Evolutionary conservation across 176 grass and related monocot species (phyloP).

Genomic region (Guadua angustifolia): DNA sequence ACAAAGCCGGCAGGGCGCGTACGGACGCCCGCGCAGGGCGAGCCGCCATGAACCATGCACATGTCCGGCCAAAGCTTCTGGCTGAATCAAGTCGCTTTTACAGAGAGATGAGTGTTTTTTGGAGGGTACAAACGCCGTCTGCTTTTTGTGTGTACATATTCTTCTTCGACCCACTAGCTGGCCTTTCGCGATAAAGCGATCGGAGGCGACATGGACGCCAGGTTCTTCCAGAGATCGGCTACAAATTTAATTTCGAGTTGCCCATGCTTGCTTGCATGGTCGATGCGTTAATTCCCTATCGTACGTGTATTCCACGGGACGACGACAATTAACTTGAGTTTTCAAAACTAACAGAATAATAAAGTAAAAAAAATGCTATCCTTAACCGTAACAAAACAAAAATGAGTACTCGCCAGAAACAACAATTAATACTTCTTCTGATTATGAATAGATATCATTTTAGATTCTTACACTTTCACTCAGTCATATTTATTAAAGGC

Average conservation of each 20-base stretch:
- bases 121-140: constrained; percentile 1
- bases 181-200: constrained; percentile 20
- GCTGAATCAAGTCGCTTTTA: constrained; percentile 36
- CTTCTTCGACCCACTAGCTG: constrained; percentile 25
- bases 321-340: background rate
- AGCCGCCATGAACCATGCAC: constrained; percentile 54
- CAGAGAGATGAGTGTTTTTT: background rate
- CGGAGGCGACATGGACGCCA: constrained; percentile 15
- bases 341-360: no score
- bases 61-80: constrained; percentile 49
- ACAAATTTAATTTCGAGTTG: background rate
- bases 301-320: background rate
- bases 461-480: no score
- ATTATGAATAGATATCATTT: no score
- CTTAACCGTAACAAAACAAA: no score
- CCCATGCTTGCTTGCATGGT: constrained; percentile 13
- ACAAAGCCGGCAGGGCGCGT: constrained; percentile 42
- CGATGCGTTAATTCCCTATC: background rate
- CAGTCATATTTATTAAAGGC: no score
- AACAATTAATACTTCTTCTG: no score
- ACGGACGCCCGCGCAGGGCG: constrained; percentile 32
- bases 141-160: constrained; percentile 55
- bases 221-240: constrained; percentile 12
- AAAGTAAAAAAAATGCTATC: no score
- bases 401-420: no score